Base-by-base conservation (phyloP, 176 grass and related monocot genomes). In the Pontederia crassipes region DNA sequence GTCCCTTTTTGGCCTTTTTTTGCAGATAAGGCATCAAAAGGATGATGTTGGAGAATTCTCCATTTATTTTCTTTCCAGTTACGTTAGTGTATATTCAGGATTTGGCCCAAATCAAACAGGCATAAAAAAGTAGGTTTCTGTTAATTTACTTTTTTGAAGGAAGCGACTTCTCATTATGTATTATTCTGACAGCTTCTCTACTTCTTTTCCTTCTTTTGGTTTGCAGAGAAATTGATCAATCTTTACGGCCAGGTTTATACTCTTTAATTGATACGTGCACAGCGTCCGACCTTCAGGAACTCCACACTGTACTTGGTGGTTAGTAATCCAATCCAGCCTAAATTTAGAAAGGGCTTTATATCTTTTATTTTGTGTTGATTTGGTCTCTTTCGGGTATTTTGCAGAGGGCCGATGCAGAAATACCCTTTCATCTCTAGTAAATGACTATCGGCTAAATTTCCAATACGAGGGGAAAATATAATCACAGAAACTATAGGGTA, bases 21-120 rank as follows among this genome's bases (percentile, higher is more conserved):
- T 83, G 59, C 73, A 97, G 92, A 97, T 97, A 83, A 89, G 92
- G 70, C 92, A 97, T 47, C 92, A 90, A 74, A 97, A 82, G 59
- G 86, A 91, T 74, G 69, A 77, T 52, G 57, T 90, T 51, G 81
- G 76, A 82, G 85, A 72, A 16, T 72, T 82, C 26, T 82, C 87
- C 12, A 66, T 82, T 55, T 74, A 90, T 75, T 90, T 96, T 54
- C 87, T 96, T 81, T 81, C 81, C 55, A 85, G 76, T 80, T 97
- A 97, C 58, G 76, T 97, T 50, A 83, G 59, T 56, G 68, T 91
- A 58, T 91, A 88, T 85, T 88, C 87, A 55, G 92, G 92, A 11
- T 83, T 82, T 57, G 92, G 86, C 46, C 83, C 83, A 62, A 75
- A 72, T 49, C 78, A 83, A 73, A 75, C 83, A 75, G 87, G 92